These are phyloP conservation scores for Canavalia gladiata DNA, from an alignment of 306 rosid species.

Conservation along the genomic window DNA sequence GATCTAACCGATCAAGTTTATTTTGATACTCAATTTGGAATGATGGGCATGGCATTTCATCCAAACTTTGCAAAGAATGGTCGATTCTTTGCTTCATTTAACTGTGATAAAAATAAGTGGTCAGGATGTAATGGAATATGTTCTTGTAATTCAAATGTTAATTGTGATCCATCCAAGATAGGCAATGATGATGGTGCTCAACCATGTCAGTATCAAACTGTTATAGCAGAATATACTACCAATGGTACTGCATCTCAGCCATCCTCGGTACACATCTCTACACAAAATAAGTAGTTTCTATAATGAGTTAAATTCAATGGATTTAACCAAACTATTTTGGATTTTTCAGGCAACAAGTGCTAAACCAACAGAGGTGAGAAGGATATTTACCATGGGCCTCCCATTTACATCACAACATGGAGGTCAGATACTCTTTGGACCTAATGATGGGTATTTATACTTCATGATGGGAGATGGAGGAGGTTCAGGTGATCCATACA, in stretches of 20 bases:
- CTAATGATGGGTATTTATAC: constrained; percentile 82
- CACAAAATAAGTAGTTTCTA: constrained; percentile 9
- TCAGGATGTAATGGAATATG: constrained; percentile 86
- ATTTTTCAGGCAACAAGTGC: constrained; percentile 82
- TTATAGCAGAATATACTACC: constrained; percentile 78
- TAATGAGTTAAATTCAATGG: constrained; percentile 22
- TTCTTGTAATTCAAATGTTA: constrained; percentile 86
- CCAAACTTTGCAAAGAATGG: constrained; percentile 83
- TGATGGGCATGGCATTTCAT: constrained; percentile 97
- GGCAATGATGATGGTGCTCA: constrained; percentile 66
- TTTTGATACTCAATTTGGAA: constrained; percentile 77
- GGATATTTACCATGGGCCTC: constrained; percentile 93
- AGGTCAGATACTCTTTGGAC: constrained; percentile 96
- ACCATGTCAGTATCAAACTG: constrained; percentile 89
- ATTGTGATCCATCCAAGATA: constrained; percentile 91
- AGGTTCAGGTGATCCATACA: constrained; percentile 79
- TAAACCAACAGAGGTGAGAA: constrained; percentile 83
- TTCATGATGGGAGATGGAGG: constrained; percentile 96
- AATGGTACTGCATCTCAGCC: constrained; percentile 70
- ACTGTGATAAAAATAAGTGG: constrained; percentile 86
- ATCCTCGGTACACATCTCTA: constrained; percentile 70
- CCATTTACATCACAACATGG: constrained; percentile 78
- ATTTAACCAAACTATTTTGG: constrained; percentile 8
- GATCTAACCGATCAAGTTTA: constrained; percentile 85
- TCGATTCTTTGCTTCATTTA: constrained; percentile 90